Base-by-base conservation (phyloP, 257 asterid species). In the Lantana camara region DNA sequence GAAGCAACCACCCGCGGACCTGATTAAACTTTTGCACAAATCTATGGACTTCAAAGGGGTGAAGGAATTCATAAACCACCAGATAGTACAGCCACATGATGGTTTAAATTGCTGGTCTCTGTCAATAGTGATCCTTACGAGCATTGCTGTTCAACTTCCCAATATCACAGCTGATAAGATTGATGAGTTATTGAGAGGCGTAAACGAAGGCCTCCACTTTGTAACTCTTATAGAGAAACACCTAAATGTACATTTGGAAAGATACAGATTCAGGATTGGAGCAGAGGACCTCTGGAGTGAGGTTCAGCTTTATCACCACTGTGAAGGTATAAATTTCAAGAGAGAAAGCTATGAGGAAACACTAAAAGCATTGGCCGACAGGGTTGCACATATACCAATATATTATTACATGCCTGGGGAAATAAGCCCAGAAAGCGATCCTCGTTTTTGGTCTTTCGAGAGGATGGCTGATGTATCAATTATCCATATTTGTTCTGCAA, bases 61-160 rank as follows among this genome's bases (percentile, higher is more conserved):
- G n/a, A n/a, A n/a, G n/a, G n/a, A n/a, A n/a, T n/a, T n/a, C n/a
- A n/a, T n/a, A 19, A 14, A 7, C 32, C 41, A 6, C 16, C 16
- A 0, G 50, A n/a, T 21, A 44, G 9, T 21, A 3, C 4, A 4
- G n/a, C n/a, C 10, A 44, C n/a, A 21, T 21, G 9, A n/a, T 14
- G 50, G 9, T 44, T 47, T 1, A n/a, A 16, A 70, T 34, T 35
- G 58, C 27, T 70, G 76, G 73, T 15, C 50, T 9, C 65, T 73
- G 15, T 53, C 69, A 8, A 21, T 73, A 23, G 78, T 77, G 48
- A 68, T 76, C 9, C 49, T 77, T 8, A 59, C 83, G 9, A 66
- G 74, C 62, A 73, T 78, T 16, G 77, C 69, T 9, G 45, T 66
- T 7, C 67, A 80, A 20, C 65, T 71, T 45, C 72, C 77, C 37